A percentile compares a stretch with the other conserved stretches of the same genome.
These are phyloP conservation scores for Vitis vinifera DNA, from an alignment of 164 flowering plant genomes.

Conservation along the genomic window DNA sequence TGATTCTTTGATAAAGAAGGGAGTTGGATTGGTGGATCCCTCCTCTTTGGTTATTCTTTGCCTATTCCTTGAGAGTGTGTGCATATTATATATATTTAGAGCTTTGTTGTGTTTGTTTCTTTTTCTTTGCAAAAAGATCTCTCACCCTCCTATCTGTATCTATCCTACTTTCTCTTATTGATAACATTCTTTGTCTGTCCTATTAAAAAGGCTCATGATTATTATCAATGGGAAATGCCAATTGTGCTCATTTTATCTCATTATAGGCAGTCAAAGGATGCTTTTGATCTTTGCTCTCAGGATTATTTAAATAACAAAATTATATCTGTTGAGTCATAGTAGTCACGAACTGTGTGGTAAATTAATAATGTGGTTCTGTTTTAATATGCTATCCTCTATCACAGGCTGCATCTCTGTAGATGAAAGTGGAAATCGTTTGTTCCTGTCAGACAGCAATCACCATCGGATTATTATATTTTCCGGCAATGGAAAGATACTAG, in stretches of 20 bases:
- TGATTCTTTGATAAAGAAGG: too few species aligned
- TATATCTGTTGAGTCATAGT: background rate
- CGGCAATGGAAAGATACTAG: conserved; percentile 64
- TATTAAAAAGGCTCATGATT: too few species aligned
- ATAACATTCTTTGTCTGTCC: too few species aligned
- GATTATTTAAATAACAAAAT: background rate
- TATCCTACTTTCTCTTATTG: too few species aligned
- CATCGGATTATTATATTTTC: conserved; percentile 73
- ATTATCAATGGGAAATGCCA: too few species aligned
- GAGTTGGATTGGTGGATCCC: too few species aligned
- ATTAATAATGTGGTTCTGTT: background rate
- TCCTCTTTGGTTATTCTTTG: too few species aligned
- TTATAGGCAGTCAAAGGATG: background rate
- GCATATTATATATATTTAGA: too few species aligned
- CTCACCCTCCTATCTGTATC: too few species aligned
- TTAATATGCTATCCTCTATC: conserved; percentile 1
- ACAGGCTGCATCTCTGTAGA: conserved; percentile 84
- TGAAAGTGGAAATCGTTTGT: conserved; percentile 61
- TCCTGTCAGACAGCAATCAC: conserved; percentile 87
- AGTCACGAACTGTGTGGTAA: background rate
- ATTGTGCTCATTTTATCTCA: background rate
- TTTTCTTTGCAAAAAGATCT: too few species aligned
- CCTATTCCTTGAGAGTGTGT: too few species aligned
- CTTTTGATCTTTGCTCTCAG: background rate
- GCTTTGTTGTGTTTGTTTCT: too few species aligned